phyloP scores from a whole-genome alignment of 2,329 filamentous ascomycete species.

The Xylaria sp. region DNA sequence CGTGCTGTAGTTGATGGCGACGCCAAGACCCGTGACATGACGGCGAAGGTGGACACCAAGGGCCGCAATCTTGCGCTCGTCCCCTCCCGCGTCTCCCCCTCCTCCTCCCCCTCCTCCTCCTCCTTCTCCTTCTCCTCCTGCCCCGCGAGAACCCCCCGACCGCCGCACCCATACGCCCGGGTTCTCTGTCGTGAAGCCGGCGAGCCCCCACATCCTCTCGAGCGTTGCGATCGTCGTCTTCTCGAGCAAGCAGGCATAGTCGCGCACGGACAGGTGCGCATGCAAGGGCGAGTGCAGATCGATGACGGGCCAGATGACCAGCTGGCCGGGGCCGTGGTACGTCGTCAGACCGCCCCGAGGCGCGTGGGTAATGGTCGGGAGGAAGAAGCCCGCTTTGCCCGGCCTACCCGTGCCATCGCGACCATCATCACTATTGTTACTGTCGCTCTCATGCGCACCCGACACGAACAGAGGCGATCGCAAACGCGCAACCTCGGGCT shows the following conservation, averaged over 20 bases:
- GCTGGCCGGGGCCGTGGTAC: conserved; percentile 93
- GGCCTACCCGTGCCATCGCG: background rate
- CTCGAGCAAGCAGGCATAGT: conserved; percentile 84
- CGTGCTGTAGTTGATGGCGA: conserved; percentile 81
- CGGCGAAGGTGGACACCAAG: conserved; percentile 91
- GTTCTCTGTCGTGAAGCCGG: conserved; percentile 74
- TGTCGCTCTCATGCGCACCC: too few relatives aligned
- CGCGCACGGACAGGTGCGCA: conserved; percentile 72
- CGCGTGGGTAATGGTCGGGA: conserved; percentile 72
- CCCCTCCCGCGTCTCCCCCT: conserved; percentile 43
- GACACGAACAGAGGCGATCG: conserved; percentile 54
- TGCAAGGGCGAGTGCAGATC: conserved; percentile 74
- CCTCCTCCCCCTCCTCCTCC: conserved; percentile 4
- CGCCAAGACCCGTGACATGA: conserved; percentile 84
- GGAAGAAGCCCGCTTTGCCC: conserved; percentile 50
- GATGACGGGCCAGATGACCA: conserved; percentile 92
- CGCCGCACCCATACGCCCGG: conserved; percentile 83
- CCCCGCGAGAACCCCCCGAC: conserved; percentile 27
- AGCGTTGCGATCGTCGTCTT: conserved; percentile 77
- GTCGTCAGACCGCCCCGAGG: conserved; percentile 91
- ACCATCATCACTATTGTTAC: background rate
- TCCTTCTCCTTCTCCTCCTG: background rate
- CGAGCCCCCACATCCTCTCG: conserved; percentile 64
- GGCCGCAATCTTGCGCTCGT: conserved; percentile 82
- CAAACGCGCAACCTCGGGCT: conserved; percentile 59